These are phyloP conservation scores for Rhizoclosmatium hyalinum DNA, from an alignment of 371 early-diverging fungal genomes.

Conservation along the genomic window DNA sequence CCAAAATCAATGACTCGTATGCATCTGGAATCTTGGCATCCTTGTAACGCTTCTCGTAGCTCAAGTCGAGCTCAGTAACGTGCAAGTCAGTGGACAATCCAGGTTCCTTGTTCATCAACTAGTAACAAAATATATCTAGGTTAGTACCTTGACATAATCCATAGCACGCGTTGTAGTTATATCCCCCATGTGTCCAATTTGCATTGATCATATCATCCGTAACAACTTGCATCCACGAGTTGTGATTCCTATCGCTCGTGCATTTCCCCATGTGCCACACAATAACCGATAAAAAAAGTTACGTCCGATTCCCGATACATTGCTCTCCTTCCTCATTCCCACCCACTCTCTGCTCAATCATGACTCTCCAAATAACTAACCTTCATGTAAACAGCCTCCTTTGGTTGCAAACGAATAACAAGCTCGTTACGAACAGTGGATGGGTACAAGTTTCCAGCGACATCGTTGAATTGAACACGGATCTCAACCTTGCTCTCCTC, in stretches of 20 bases:
- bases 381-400: slow-evolving; percentile 97
- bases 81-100: slow-evolving; percentile 56
- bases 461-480: slow-evolving; percentile 93
- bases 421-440: slow-evolving; percentile 89
- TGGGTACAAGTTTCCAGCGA: slow-evolving; percentile 78
- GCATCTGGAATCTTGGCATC: slow-evolving; percentile 93
- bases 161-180: too few species aligned
- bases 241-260: too few species aligned
- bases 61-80: slow-evolving; percentile 90
- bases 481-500: slow-evolving; percentile 92
- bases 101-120: slow-evolving; percentile 89
- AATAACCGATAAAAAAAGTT: too few species aligned
- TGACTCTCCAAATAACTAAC: background rate
- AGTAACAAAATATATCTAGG: background rate
- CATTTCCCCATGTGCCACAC: too few species aligned
- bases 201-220: too few species aligned
- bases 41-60: slow-evolving; percentile 85
- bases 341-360: background rate
- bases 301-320: too few species aligned
- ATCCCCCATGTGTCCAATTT: too few species aligned
- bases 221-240: too few species aligned
- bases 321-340: too few species aligned
- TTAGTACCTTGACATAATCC: background rate
- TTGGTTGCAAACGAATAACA: slow-evolving; percentile 94
- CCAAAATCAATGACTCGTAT: slow-evolving; percentile 92